These are phyloP conservation scores for Quercus ilex DNA, from an alignment of 306 rosid genomes.

Conservation along the genomic window DNA sequence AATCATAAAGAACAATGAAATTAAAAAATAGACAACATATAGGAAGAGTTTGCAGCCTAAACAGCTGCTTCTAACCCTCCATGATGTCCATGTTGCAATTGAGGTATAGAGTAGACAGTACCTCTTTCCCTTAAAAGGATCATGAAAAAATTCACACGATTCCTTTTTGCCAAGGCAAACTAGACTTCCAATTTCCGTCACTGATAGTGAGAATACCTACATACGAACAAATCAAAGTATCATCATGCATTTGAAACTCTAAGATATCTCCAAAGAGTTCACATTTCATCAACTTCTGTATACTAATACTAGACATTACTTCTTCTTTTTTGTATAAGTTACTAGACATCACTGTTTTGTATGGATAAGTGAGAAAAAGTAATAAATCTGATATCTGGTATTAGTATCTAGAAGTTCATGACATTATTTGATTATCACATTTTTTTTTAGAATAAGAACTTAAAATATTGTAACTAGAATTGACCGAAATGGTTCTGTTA, in stretches of 20 bases:
- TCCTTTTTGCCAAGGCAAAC: conserved; percentile 67
- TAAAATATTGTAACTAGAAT: not conserved
- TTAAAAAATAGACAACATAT: not conserved
- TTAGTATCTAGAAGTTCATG: too few species aligned
- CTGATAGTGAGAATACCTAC: conserved; percentile 80
- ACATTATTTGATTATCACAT: not conserved
- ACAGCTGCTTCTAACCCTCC: not conserved
- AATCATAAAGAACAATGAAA: not conserved
- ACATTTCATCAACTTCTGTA: not conserved
- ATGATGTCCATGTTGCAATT: not conserved
- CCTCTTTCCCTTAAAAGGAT: conserved; percentile 73
- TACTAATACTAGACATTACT: not conserved
- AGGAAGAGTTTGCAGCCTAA: not conserved
- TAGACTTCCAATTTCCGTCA: conserved; percentile 75
- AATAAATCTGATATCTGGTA: too few species aligned
- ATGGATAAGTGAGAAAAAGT: too few species aligned
- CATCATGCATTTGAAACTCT: conserved; percentile 2
- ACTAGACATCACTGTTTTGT: too few species aligned
- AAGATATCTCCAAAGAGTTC: not conserved
- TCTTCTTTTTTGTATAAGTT: not conserved
- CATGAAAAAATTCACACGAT: conserved; percentile 73
- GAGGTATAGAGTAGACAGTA: conserved; percentile 20
- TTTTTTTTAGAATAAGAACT: not conserved
- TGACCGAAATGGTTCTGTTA: not conserved
- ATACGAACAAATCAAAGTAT: conserved; percentile 32